phyloP scores from a whole-genome alignment of 1,139 yeast genomes.

The Lodderomyces parapsilosis region DNA sequence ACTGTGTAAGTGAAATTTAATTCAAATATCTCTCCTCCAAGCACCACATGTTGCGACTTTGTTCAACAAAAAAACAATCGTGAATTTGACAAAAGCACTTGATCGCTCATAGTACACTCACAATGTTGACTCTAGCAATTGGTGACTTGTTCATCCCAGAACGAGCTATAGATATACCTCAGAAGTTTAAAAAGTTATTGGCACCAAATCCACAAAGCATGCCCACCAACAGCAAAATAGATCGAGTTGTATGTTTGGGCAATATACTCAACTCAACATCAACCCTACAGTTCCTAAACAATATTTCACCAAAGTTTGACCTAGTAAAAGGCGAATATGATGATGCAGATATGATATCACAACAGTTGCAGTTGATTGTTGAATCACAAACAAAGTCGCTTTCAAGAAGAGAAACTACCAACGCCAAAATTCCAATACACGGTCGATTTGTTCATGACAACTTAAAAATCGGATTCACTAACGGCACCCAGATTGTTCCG shows the following conservation, averaged over 20 bases:
- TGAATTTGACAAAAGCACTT: no score
- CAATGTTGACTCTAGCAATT: constrained; percentile 82
- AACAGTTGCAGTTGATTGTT: constrained; percentile 25
- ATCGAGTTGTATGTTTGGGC: constrained; percentile 83
- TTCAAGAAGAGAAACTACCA: neutral
- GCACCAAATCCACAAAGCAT: constrained; percentile 44
- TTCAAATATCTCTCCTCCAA: no score
- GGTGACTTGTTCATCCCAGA: constrained; percentile 93
- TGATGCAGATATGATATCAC: constrained; percentile 30
- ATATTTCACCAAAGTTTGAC: constrained; percentile 69
- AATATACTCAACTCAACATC: constrained; percentile 72
- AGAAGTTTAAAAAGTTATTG: constrained; percentile 67
- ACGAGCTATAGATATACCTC: constrained; percentile 61
- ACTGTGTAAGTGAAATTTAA: neutral
- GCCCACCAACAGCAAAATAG: constrained; percentile 65
- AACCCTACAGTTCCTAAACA: constrained; percentile 62
- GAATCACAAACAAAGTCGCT: constrained; percentile 27
- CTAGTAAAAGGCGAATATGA: constrained; percentile 81
- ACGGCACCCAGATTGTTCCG: constrained; percentile 84
- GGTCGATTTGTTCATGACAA: constrained; percentile 67
- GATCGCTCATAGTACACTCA: neutral
- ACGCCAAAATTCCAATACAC: constrained; percentile 52
- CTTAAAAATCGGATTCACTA: constrained; percentile 78
- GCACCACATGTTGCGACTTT: neutral
- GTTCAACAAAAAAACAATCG: neutral